A percentile compares a stretch with the other conserved stretches of the same genome.
Conservation (phyloP, 176 grass and related monocot species). For the Rhynchospora tenuis region DNA sequence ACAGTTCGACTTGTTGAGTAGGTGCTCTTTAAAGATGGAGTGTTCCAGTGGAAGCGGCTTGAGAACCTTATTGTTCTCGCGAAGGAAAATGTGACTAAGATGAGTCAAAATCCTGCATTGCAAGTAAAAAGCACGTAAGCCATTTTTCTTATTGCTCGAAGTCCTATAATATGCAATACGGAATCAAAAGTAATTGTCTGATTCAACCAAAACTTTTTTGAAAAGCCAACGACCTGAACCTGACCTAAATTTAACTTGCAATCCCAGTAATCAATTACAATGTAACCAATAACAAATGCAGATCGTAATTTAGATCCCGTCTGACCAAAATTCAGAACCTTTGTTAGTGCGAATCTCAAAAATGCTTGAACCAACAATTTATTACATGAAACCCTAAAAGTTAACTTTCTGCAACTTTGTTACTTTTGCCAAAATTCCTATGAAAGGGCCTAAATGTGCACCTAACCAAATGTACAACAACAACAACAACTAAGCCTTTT, state of each 20-base stretch:
- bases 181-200: not conserved
- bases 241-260: not conserved
- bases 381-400: not conserved
- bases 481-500: too few relatives aligned
- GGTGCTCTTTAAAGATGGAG: slow-evolving; percentile 96
- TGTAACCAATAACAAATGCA: not conserved
- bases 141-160: not conserved
- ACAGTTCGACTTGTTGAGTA: slow-evolving; percentile 25
- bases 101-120: slow-evolving; percentile 81
- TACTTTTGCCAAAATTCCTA: not conserved
- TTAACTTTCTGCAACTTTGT: not conserved
- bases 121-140: slow-evolving; percentile 57
- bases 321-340: not conserved
- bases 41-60: slow-evolving; percentile 96
- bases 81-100: slow-evolving; percentile 93
- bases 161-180: not conserved
- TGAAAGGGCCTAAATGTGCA: not conserved
- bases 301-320: not conserved
- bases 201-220: not conserved
- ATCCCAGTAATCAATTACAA: not conserved
- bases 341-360: not conserved
- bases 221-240: not conserved
- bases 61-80: slow-evolving; percentile 98
- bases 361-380: not conserved
- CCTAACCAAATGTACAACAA: not conserved